Conservation (phyloP, 306 rosid species). For the Malus fusca region DNA sequence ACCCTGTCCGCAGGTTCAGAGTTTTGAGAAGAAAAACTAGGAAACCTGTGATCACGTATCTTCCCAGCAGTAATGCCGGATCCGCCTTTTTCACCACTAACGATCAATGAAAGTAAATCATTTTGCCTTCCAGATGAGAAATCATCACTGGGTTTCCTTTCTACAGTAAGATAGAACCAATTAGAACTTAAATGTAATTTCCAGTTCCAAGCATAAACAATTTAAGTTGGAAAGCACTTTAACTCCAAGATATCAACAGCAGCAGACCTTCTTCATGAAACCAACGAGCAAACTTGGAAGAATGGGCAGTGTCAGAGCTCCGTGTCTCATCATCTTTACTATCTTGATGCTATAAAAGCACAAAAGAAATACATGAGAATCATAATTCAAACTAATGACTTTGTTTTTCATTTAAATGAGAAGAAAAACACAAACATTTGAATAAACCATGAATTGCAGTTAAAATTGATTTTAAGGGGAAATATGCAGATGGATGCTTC, state of each 20-base stretch:
- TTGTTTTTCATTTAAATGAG: background rate
- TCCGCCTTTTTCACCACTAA: conserved; percentile 63
- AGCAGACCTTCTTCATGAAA: conserved; percentile 82
- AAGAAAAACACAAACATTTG: background rate
- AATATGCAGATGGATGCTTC: background rate
- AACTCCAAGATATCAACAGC: conserved; percentile 7
- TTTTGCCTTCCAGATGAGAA: conserved; percentile 47
- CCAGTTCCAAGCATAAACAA: conserved; percentile 2
- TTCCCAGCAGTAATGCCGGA: conserved; percentile 32
- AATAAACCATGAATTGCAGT: background rate
- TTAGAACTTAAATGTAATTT: background rate
- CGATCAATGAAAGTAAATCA: conserved; percentile 77
- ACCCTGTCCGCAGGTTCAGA: conserved; percentile 37
- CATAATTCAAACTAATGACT: background rate
- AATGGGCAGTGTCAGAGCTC: conserved; percentile 48
- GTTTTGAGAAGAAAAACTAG: conserved; percentile 33
- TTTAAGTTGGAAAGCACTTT: conserved; percentile 16
- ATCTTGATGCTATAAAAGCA: conserved; percentile 37
- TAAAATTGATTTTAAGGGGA: background rate
- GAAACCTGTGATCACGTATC: conserved; percentile 28
- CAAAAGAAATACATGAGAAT: conserved; percentile 22
- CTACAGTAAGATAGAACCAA: conserved; percentile 37
- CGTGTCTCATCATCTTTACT: conserved; percentile 44
- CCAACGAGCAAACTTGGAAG: conserved; percentile 91
- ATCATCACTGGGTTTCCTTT: conserved; percentile 49